phyloP scores from a whole-genome alignment of 2,329 filamentous ascomycete species.

The Ophiostoma piceae region DNA sequence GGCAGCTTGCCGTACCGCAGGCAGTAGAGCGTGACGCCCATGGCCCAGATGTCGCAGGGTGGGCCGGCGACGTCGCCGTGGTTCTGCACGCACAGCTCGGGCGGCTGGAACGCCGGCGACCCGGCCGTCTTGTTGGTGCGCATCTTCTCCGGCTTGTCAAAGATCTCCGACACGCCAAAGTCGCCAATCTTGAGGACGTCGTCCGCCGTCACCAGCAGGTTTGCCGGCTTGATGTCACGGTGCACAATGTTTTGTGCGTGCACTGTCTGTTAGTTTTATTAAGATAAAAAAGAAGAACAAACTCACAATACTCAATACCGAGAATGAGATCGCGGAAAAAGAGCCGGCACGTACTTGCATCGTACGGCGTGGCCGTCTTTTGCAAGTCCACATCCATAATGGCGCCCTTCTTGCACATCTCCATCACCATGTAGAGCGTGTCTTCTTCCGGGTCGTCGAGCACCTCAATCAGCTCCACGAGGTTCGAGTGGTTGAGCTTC shows the following conservation, averaged over 20 bases:
- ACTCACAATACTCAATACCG: slow-evolving; percentile 84
- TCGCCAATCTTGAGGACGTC: slow-evolving; percentile 96
- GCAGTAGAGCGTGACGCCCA: slow-evolving; percentile 93
- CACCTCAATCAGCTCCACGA: slow-evolving; percentile 91
- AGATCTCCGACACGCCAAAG: slow-evolving; percentile 99
- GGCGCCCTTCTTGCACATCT: slow-evolving; percentile 98
- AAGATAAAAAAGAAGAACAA: not conserved
- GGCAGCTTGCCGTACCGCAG: slow-evolving; percentile 83
- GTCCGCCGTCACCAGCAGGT: slow-evolving; percentile 81
- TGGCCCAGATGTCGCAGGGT: slow-evolving; percentile 95
- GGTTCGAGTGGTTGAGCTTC: slow-evolving; percentile 88
- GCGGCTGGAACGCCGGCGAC: slow-evolving; percentile 89
- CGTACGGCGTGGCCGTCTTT: slow-evolving; percentile 74
- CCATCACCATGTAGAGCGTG: slow-evolving; percentile 95
- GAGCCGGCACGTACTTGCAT: slow-evolving; percentile 72
- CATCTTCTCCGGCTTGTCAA: slow-evolving; percentile 80
- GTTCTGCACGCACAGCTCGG: slow-evolving; percentile 80
- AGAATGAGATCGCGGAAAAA: slow-evolving; percentile 95
- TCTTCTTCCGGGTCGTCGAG: slow-evolving; percentile 93
- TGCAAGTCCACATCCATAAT: slow-evolving; percentile 94
- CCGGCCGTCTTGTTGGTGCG: slow-evolving; percentile 87
- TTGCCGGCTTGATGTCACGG: slow-evolving; percentile 96
- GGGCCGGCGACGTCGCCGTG: slow-evolving; percentile 84
- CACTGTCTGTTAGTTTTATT: slow-evolving; percentile 40
- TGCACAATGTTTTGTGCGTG: slow-evolving; percentile 94